A percentile compares a stretch with the other conserved stretches of the same genome.
phyloP scores from a whole-genome alignment of 306 rosid genomes.

The Vigna angularis region DNA sequence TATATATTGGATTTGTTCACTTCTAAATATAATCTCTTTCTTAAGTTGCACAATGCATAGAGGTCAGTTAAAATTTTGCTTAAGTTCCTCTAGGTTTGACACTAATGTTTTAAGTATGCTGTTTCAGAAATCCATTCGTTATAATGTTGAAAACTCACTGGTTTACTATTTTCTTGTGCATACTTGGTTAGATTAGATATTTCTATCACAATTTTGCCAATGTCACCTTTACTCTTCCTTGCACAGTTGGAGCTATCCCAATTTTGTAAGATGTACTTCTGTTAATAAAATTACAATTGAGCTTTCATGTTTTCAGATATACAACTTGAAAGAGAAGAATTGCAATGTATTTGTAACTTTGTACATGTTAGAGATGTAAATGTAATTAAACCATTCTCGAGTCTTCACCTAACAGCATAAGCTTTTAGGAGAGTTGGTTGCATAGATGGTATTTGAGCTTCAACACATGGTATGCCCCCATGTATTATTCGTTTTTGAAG shows the following conservation, averaged over 20 bases:
- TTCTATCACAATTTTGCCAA: slow-evolving; percentile 6
- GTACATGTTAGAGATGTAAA: not conserved
- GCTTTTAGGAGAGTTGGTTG: slow-evolving; percentile 9
- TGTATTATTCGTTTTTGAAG: not conserved
- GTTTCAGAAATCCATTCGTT: not conserved
- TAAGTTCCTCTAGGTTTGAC: slow-evolving; percentile 25
- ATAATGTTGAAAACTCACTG: not conserved
- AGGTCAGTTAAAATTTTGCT: slow-evolving; percentile 7
- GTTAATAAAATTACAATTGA: not conserved
- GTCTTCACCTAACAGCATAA: not conserved
- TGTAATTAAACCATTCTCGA: not conserved
- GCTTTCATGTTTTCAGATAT: slow-evolving; percentile 11
- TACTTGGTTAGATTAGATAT: not conserved
- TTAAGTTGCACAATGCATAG: slow-evolving; percentile 23
- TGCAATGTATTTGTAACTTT: slow-evolving; percentile 9
- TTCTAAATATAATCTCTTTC: slow-evolving; percentile 5
- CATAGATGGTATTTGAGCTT: slow-evolving; percentile 1
- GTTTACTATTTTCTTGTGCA: slow-evolving; percentile 2
- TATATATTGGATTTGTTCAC: slow-evolving; percentile 23
- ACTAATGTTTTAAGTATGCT: slow-evolving; percentile 21
- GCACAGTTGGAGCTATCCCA: not conserved
- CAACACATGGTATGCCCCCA: not conserved
- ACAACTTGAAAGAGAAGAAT: not conserved
- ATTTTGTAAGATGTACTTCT: slow-evolving; percentile 20
- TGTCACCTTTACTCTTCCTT: not conserved